Evolutionary conservation across 768 basidiomycete species (phyloP).

Genomic region (Russula dissimulans): DNA sequence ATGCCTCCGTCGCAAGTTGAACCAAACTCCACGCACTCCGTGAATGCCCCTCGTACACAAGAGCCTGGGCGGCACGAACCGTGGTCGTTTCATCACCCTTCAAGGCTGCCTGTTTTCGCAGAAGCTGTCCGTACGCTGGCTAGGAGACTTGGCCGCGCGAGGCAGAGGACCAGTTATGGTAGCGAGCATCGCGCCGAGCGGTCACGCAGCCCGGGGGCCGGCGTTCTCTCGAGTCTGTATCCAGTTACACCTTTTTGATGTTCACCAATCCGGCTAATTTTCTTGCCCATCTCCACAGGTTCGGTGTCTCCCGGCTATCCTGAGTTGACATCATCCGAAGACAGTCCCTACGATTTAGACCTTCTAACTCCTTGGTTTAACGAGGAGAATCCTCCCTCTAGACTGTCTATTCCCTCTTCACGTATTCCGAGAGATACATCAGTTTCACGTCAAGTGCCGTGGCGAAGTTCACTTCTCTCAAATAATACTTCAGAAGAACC

Average conservation of each 20-base stretch:
- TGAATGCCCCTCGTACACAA: slow-evolving; percentile 1
- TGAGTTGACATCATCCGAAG: slow-evolving; percentile 3
- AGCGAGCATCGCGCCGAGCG: not conserved
- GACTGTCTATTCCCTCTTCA: not conserved
- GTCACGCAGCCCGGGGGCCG: slow-evolving; percentile 10
- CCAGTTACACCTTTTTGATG: not conserved
- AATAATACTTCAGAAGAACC: slow-evolving; percentile 2
- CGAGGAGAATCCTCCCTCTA: not conserved
- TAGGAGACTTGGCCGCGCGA: slow-evolving; percentile 11
- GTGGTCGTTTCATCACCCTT: not conserved
- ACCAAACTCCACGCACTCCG: not conserved
- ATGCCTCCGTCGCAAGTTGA: not conserved
- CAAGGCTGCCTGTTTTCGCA: slow-evolving; percentile 6
- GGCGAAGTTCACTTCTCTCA: slow-evolving; percentile 4
- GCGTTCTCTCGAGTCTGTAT: slow-evolving; percentile 10
- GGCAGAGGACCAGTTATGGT: slow-evolving; percentile 1
- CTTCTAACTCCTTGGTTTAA: slow-evolving; percentile 6
- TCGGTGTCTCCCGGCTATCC: not conserved
- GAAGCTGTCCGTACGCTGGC: slow-evolving; percentile 7
- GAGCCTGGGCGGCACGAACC: slow-evolving; percentile 9
- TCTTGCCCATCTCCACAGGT: not conserved
- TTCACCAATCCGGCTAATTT: not conserved
- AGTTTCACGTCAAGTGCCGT: slow-evolving; percentile 6
- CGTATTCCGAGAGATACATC: slow-evolving; percentile 8
- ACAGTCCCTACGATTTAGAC: slow-evolving; percentile 9